These are phyloP conservation scores for Lactarius evosmus DNA, from an alignment of 768 basidiomycete genomes.

Conservation along the genomic window DNA sequence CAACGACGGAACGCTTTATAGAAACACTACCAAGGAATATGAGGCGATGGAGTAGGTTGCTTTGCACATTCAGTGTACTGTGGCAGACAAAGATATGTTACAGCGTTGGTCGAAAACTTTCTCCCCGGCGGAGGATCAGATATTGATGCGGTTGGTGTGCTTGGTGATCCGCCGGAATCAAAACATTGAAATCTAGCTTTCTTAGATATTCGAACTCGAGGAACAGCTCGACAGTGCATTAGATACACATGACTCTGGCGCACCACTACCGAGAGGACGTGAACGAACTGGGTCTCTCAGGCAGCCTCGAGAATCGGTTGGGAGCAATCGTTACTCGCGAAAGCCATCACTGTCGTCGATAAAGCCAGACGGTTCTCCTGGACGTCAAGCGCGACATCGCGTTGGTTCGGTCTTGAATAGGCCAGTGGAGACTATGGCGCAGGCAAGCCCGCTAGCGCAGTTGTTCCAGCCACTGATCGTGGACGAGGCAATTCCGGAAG, in stretches of 20 bases:
- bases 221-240: constrained; percentile 61
- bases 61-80: not conserved
- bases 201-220: constrained; percentile 75
- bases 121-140: constrained; percentile 61
- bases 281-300: constrained; percentile 35
- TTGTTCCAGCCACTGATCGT: constrained; percentile 66
- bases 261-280: constrained; percentile 31
- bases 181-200: constrained; percentile 10
- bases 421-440: constrained; percentile 38
- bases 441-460: constrained; percentile 66
- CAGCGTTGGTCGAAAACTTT: constrained; percentile 78
- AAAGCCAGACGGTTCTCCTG: constrained; percentile 15
- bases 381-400: constrained; percentile 36
- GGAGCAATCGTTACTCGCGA: constrained; percentile 9
- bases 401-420: constrained; percentile 45
- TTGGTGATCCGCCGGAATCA: not conserved
- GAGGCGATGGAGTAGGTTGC: constrained; percentile 65
- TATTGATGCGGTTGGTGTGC: constrained; percentile 62
- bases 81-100: constrained; percentile 2
- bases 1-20: constrained; percentile 62
- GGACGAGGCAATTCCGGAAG: constrained; percentile 45
- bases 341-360: constrained; percentile 15
- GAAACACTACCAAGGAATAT: constrained; percentile 76
- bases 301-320: constrained; percentile 17
- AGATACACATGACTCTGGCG: constrained; percentile 44